phyloP scores from a whole-genome alignment of 2,329 filamentous ascomycete species.

The Beauveria bassiana region DNA sequence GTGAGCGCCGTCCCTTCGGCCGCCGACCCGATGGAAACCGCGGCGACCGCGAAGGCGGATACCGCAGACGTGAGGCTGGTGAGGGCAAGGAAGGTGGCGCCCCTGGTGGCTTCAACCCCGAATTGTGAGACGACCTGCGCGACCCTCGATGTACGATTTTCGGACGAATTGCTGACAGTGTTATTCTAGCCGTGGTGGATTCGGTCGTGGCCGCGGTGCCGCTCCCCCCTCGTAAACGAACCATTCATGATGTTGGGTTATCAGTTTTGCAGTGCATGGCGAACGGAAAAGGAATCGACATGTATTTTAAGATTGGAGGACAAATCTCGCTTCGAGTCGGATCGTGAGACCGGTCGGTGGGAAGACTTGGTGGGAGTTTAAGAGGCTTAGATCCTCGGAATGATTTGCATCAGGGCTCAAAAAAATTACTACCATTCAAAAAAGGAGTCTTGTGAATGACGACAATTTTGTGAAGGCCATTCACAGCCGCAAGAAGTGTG shows the following conservation, averaged over 20 bases:
- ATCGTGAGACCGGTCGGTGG: conserved; percentile 33
- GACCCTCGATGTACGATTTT: neutral
- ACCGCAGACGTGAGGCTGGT: conserved; percentile 82
- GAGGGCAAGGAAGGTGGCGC: conserved; percentile 87
- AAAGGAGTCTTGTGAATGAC: conserved; percentile 8
- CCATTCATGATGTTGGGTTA: conserved; percentile 32
- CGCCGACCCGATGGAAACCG: conserved; percentile 48
- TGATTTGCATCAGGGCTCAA: conserved; percentile 38
- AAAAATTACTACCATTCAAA: conserved; percentile 24
- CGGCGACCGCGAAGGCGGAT: conserved; percentile 81
- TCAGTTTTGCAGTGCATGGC: conserved; percentile 37
- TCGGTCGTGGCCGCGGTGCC: conserved; percentile 78
- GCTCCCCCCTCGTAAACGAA: conserved; percentile 58
- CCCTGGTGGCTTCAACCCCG: conserved; percentile 84
- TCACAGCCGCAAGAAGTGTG: neutral
- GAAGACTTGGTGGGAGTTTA: conserved; percentile 38
- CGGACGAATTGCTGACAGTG: conserved; percentile 26
- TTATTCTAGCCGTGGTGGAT: conserved; percentile 65
- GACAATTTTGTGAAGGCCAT: conserved; percentile 4
- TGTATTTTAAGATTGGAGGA: conserved; percentile 41
- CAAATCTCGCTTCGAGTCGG: conserved; percentile 32
- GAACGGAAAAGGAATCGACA: conserved; percentile 35
- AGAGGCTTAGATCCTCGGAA: conserved; percentile 40
- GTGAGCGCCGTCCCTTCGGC: conserved; percentile 77
- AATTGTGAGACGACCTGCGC: conserved; percentile 57